phyloP scores from a whole-genome alignment of 257 asterid species.

The Rhazya stricta region DNA sequence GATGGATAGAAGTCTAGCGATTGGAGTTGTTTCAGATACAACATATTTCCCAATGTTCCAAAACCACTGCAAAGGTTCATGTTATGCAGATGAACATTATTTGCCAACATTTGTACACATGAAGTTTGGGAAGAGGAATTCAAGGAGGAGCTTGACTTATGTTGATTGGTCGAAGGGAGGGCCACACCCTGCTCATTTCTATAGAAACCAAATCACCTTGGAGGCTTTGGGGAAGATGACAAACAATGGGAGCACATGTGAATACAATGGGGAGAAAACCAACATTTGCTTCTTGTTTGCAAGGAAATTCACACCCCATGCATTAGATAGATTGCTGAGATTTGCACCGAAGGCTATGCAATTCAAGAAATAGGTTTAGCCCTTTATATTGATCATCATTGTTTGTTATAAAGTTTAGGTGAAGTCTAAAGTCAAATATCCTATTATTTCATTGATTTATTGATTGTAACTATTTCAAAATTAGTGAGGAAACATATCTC shows the following conservation, averaged over 20 bases:
- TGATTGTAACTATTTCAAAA: neutral
- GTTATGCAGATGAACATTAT: slow-evolving; percentile 84
- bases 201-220: slow-evolving; percentile 36
- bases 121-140: slow-evolving; percentile 37
- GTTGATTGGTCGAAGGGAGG: slow-evolving; percentile 90
- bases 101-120: slow-evolving; percentile 60
- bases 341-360: slow-evolving; percentile 75
- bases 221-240: slow-evolving; percentile 53
- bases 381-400: neutral
- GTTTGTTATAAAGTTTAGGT: neutral
- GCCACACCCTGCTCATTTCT: slow-evolving; percentile 62
- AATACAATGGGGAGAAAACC: slow-evolving; percentile 14
- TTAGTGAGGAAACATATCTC: neutral
- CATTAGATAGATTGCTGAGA: slow-evolving; percentile 58
- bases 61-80: slow-evolving; percentile 41
- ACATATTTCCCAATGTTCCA: slow-evolving; percentile 42
- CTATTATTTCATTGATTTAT: neutral
- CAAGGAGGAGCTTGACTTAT: slow-evolving; percentile 62
- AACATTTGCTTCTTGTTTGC: slow-evolving; percentile 72
- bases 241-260: slow-evolving; percentile 37
- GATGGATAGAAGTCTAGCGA: slow-evolving; percentile 55
- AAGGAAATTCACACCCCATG: slow-evolving; percentile 52
- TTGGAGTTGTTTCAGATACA: slow-evolving; percentile 58
- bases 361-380: slow-evolving; percentile 25
- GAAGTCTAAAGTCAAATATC: neutral